Evolutionary conservation across 225 moss, liverwort and hornwort species (phyloP).

Genomic region (Pseudoscleropodium purum): DNA sequence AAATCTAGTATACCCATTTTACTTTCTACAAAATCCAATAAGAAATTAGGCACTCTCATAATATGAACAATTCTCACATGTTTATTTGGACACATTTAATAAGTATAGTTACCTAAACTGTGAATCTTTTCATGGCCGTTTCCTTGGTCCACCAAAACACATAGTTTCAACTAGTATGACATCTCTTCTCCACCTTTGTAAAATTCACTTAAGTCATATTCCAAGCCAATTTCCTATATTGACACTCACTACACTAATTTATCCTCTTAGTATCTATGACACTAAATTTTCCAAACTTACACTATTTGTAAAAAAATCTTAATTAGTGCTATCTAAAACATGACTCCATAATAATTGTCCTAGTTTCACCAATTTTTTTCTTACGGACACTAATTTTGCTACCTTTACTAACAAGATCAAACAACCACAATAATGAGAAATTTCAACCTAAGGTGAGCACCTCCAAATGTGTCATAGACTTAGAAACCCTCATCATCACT

Average conservation of each 20-base stretch:
- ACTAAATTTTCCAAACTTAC: neutral
- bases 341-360: neutral
- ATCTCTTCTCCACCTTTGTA: neutral
- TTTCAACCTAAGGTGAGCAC: rapidly evolving
- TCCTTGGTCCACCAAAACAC: rapidly evolving
- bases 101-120: no score
- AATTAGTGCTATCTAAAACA: no score
- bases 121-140: neutral
- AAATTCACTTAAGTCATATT: neutral
- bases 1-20: rapidly evolving
- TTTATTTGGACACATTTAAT: neutral
- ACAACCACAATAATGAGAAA: neutral
- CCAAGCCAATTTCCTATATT: neutral
- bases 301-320: no score
- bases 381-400: neutral
- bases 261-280: no score
- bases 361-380: no score
- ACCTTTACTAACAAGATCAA: neutral
- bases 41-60: neutral
- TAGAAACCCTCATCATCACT: neutral
- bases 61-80: neutral
- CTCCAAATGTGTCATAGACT: rapidly evolving
- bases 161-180: neutral
- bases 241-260: no score
- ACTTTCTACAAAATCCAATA: neutral